Percentiles rank a stretch among this genome's conserved stretches.
These are phyloP conservation scores for Pseudohalonectria lignicola DNA, from an alignment of 2,329 filamentous ascomycete species.

Conservation along the genomic window DNA sequence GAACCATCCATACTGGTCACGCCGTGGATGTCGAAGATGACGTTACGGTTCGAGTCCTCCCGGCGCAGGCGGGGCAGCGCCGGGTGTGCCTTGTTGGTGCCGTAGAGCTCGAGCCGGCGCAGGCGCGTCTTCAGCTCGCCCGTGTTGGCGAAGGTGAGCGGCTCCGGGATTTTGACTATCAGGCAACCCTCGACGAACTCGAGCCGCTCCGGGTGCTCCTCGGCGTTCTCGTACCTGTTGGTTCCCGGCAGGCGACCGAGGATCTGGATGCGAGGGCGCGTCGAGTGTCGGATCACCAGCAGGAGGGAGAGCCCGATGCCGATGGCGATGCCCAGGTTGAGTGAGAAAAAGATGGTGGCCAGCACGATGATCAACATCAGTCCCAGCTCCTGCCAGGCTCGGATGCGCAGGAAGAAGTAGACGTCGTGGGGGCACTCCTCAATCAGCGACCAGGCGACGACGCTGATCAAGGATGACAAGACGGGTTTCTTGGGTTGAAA, in stretches of 20 bases:
- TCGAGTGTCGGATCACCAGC: slow-evolving; percentile 81
- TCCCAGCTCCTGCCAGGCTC: slow-evolving; percentile 73
- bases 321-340: slow-evolving; percentile 86
- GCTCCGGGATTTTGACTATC: slow-evolving; percentile 96
- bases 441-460: slow-evolving; percentile 87
- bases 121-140: slow-evolving; percentile 81
- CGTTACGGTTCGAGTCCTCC: slow-evolving; percentile 75
- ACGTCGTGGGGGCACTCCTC: slow-evolving; percentile 94
- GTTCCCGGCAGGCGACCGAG: slow-evolving; percentile 80
- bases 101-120: slow-evolving; percentile 76
- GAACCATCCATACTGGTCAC: slow-evolving; percentile 91
- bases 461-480: slow-evolving; percentile 85
- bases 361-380: slow-evolving; percentile 88
- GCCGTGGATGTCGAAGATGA: slow-evolving; percentile 97
- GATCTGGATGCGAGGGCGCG: slow-evolving; percentile 90
- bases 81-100: slow-evolving; percentile 75
- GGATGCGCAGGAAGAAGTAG: slow-evolving; percentile 75
- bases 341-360: slow-evolving; percentile 88
- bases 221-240: slow-evolving; percentile 77
- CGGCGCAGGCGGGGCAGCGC: slow-evolving; percentile 70
- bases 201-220: slow-evolving; percentile 57
- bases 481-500: slow-evolving; percentile 65
- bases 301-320: slow-evolving; percentile 86
- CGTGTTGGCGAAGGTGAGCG: slow-evolving; percentile 93
- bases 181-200: slow-evolving; percentile 88